Conservation (phyloP, 805 yeast species). For the Candida xiaguanensis region DNA sequence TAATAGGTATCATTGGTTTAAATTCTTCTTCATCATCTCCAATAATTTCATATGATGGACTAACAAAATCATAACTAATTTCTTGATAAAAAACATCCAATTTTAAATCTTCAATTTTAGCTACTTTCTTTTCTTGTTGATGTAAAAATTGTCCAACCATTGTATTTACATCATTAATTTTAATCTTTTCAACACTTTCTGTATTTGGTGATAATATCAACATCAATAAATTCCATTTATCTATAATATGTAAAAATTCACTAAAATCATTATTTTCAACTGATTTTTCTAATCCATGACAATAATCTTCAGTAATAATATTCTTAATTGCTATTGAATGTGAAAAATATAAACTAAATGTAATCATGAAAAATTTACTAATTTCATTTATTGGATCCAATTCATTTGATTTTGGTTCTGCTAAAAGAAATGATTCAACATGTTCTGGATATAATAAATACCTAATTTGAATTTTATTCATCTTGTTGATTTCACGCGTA, state of each 20-base stretch:
- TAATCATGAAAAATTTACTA: constrained; percentile 43
- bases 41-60: constrained; percentile 11
- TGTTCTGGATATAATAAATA: constrained; percentile 43
- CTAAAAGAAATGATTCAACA: constrained; percentile 47
- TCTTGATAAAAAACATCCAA: constrained; percentile 18
- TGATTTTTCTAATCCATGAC: constrained; percentile 26
- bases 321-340: constrained; percentile 29
- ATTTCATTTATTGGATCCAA: constrained; percentile 64
- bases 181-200: constrained; percentile 9
- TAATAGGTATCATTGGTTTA: constrained; percentile 7
- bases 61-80: constrained; percentile 12
- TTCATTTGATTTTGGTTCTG: constrained; percentile 51
- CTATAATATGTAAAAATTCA: constrained; percentile 34
- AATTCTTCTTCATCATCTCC: background rate
- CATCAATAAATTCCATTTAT: constrained; percentile 41
- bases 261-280: constrained; percentile 31
- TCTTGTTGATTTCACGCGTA: constrained; percentile 18
- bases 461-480: constrained; percentile 28
- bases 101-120: constrained; percentile 17
- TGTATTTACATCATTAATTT: constrained; percentile 19
- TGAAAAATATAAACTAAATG: constrained; percentile 37
- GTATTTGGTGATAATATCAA: constrained; percentile 31
- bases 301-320: constrained; percentile 32
- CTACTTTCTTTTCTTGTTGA: constrained; percentile 11
- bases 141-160: constrained; percentile 16